phyloP scores from a whole-genome alignment of 2,329 filamentous ascomycete genomes.

The Elsinoe fawcettii region DNA sequence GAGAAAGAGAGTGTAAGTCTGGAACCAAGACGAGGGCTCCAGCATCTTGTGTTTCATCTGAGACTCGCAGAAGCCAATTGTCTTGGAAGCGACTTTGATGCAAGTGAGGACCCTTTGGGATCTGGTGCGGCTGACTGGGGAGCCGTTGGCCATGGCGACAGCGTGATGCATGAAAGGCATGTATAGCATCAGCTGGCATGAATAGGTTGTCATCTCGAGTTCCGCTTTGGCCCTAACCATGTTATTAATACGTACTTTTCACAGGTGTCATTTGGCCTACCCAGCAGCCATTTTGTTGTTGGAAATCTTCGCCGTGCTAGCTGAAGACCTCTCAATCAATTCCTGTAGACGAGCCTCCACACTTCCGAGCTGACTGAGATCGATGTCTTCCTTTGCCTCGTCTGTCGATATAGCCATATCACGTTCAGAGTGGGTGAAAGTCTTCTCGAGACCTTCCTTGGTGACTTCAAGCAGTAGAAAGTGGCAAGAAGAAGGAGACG shows the following conservation, averaged over 20 bases:
- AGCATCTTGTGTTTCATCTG: neutral
- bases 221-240: neutral
- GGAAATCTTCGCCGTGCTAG: slow-evolving; percentile 4
- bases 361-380: slow-evolving; percentile 7
- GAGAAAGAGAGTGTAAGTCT: slow-evolving; percentile 13
- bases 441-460: slow-evolving; percentile 9
- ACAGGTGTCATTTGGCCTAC: neutral
- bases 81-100: slow-evolving; percentile 14
- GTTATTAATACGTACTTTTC: neutral
- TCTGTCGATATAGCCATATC: neutral
- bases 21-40: slow-evolving; percentile 14
- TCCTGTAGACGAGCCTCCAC: slow-evolving; percentile 10
- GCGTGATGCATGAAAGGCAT: slow-evolving; percentile 13
- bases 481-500: slow-evolving; percentile 7
- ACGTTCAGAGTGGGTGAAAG: neutral
- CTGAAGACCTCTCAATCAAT: neutral
- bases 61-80: slow-evolving; percentile 1
- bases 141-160: slow-evolving; percentile 4
- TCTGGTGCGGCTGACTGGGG: neutral
- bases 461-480: slow-evolving; percentile 3
- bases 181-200: slow-evolving; percentile 15
- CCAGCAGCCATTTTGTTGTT: neutral
- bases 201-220: slow-evolving; percentile 11
- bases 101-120: slow-evolving; percentile 11
- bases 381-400: slow-evolving; percentile 2